Evolutionary conservation across 2,329 filamentous ascomycete species (phyloP), one percentile per base, ranked within the genome.

Genomic region (Aspergillus sojae): DNA sequence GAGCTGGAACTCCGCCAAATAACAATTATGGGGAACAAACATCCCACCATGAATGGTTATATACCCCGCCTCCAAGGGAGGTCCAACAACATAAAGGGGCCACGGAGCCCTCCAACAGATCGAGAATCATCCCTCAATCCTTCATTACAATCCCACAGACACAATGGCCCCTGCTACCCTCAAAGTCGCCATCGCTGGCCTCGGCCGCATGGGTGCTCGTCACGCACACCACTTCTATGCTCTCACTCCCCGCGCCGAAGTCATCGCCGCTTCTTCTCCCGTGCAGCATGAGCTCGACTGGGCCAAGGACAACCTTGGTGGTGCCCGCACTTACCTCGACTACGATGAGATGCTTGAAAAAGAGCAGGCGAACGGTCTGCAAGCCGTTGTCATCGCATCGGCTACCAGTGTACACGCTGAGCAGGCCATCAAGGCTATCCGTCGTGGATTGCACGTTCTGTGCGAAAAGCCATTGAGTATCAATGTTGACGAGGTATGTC

Each of bases 381-480:
- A 85, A 67, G 85, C 84, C 1, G 83, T 86, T 5, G 80, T 85
- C 32, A 77, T 87, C 32, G 81, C 83, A 0, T 82, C 81, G 5
- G 81, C 81, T 9, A 86, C 85, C 1, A 82, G 81, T 1, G 81
- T 82, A n/a, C 85, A 86, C 66, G 83, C 84, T 1, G 79, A 85
- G 66, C 82, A 87, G 68, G 79, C 83, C 1, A 85, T 85, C 72
- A 80, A 82, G 67, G 84, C 84, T n/a, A 85, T 87, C 62, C 74
- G 83, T 12, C 77, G 78, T 9, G 80, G 82, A 39, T 79, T 83
- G 68, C 84, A 87, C 68, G 83, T 86, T 0, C 74, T 87, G 7
- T 86, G 84, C 69, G 85, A 87, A 75, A 87, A 79, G 67, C 77
- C 78, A 4, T 66, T 79, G 23, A 83, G 81, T 56, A 89, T 85